Evolutionary conservation across 106 monocot species (phyloP).

Genomic region (Phalaenopsis equestris): DNA sequence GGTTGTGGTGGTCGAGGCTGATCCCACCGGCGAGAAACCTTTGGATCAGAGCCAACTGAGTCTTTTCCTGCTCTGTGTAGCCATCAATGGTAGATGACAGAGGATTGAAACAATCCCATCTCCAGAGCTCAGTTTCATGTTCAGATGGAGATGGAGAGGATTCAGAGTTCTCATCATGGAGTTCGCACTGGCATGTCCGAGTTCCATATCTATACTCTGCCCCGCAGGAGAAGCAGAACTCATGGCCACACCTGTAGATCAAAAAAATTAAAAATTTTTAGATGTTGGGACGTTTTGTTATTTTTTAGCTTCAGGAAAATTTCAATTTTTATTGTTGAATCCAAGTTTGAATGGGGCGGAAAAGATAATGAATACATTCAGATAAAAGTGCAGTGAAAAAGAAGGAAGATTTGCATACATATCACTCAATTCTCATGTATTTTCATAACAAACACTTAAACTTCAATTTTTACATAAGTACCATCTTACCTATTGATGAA

Average conservation of each 20-base stretch:
- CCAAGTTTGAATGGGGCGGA: too few relatives aligned
- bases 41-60: constrained; percentile 82
- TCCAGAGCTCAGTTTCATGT: constrained; percentile 49
- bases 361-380: background rate
- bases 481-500: too few relatives aligned
- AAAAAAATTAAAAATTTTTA: constrained; percentile 1
- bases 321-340: too few relatives aligned
- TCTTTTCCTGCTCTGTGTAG: constrained; percentile 79
- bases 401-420: background rate
- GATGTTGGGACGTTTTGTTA: background rate
- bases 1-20: constrained; percentile 31
- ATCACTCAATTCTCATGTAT: too few relatives aligned
- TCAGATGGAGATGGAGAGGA: constrained; percentile 10
- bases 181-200: constrained; percentile 51
- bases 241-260: constrained; percentile 58
- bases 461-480: too few relatives aligned
- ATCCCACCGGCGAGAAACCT: constrained; percentile 82
- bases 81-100: constrained; percentile 36
- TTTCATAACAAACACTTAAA: too few relatives aligned
- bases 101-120: constrained; percentile 68
- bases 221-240: constrained; percentile 67
- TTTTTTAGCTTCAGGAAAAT: background rate
- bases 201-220: constrained; percentile 38
- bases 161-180: constrained; percentile 23
- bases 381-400: background rate